A percentile compares a stretch with the other conserved stretches of the same genome.
phyloP scores from a whole-genome alignment of 495 filamentous ascomycete species.

The Hamigera avellanea region DNA sequence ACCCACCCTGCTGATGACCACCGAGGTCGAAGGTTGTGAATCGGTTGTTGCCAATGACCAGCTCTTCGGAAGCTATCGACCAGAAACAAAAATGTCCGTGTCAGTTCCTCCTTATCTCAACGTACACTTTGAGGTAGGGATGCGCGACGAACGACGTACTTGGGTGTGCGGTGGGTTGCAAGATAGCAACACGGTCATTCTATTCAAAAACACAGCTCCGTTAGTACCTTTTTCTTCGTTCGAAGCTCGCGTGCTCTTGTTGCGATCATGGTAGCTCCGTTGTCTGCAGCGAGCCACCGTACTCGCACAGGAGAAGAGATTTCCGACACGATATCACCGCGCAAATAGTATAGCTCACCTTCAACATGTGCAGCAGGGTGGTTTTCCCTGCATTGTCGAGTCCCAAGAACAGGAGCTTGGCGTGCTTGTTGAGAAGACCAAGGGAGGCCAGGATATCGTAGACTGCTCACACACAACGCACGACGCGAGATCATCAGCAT shows the following conservation, averaged over 20 bases:
- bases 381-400: constrained; percentile 98
- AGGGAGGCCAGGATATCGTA: constrained; percentile 85
- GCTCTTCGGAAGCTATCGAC: constrained; percentile 84
- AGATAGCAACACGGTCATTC: constrained; percentile 91
- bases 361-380: constrained; percentile 83
- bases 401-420: constrained; percentile 85
- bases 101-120: constrained; percentile 1
- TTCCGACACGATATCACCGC: not conserved
- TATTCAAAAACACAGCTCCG: no score
- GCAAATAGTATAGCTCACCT: constrained; percentile 42
- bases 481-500: constrained; percentile 3
- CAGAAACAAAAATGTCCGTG: not conserved
- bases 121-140: not conserved
- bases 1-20: constrained; percentile 87
- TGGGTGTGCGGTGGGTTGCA: constrained; percentile 82
- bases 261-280: no score
- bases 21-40: constrained; percentile 98
- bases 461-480: constrained; percentile 40
- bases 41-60: constrained; percentile 88
- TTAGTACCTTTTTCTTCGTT: not conserved
- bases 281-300: no score
- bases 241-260: no score
- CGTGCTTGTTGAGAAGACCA: constrained; percentile 92
- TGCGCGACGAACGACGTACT: constrained; percentile 43
- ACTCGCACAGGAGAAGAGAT: no score